A percentile compares a stretch with the other conserved stretches of the same genome.
Conservation (phyloP, 2,329 filamentous ascomycete genomes). For the Talaromyces sp. region DNA sequence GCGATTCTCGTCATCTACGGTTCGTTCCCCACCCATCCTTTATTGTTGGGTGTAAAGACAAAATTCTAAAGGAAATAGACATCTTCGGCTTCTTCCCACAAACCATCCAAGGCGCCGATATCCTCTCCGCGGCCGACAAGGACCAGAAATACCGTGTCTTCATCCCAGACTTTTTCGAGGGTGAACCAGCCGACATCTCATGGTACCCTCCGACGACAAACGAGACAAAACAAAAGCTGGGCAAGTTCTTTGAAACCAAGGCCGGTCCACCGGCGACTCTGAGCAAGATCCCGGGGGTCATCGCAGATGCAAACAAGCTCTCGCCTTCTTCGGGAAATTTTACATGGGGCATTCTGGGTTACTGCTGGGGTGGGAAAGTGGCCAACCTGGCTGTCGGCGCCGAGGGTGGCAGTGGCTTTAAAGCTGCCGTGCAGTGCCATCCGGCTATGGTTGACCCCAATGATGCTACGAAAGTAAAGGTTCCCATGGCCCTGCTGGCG, state of each 20-base stretch:
- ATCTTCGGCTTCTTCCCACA: constrained; percentile 63
- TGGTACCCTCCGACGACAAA: constrained; percentile 59
- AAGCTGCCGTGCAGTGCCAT: constrained; percentile 53
- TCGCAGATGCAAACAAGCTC: constrained; percentile 48
- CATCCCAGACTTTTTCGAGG: constrained; percentile 89
- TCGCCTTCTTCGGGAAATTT: constrained; percentile 38
- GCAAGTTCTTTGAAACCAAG: constrained; percentile 54
- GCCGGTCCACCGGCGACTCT: constrained; percentile 57
- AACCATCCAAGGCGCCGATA: constrained; percentile 60
- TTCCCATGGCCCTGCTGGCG: constrained; percentile 56
- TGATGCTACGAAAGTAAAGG: constrained; percentile 52
- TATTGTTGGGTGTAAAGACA: background rate
- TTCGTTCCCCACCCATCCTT: constrained; percentile 13
- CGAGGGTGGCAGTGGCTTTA: constrained; percentile 51
- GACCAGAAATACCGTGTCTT: constrained; percentile 73
- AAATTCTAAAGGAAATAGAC: constrained; percentile 35
- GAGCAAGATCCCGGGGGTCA: constrained; percentile 51
- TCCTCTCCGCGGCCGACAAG: constrained; percentile 60
- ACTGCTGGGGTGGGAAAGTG: constrained; percentile 59
- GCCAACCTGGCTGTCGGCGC: constrained; percentile 50
- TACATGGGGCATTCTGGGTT: constrained; percentile 56
- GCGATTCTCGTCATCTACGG: constrained; percentile 55
- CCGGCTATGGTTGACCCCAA: constrained; percentile 58
- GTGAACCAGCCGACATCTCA: constrained; percentile 60
- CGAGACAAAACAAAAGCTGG: constrained; percentile 57